These are phyloP conservation scores for Lactarius evosmus DNA, from an alignment of 768 basidiomycete genomes.

Conservation along the genomic window DNA sequence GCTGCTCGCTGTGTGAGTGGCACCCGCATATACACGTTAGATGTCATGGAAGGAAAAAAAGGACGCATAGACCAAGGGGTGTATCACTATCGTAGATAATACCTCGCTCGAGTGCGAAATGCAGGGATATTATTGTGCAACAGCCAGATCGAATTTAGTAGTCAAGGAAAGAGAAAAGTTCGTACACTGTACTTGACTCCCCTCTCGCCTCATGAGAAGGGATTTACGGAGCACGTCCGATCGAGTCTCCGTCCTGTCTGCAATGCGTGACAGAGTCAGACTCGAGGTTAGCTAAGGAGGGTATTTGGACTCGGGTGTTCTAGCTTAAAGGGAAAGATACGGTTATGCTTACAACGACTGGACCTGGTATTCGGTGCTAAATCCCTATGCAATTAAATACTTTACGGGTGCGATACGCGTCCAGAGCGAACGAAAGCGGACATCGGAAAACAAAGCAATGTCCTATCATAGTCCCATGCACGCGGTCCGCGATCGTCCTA, in stretches of 20 bases:
- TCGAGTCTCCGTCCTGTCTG: too few species aligned
- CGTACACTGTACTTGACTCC: too few species aligned
- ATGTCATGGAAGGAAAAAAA: neutral
- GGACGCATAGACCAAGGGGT: neutral
- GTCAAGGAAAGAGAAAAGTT: neutral
- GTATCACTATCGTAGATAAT: neutral
- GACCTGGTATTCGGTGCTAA: neutral
- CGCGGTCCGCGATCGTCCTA: neutral
- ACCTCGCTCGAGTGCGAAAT: neutral
- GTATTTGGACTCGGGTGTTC: neutral
- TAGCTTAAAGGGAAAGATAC: too few species aligned
- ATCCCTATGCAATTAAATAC: neutral
- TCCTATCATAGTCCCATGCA: neutral
- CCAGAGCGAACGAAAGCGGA: neutral
- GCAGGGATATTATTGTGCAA: neutral
- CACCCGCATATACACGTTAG: neutral
- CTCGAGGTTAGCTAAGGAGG: neutral
- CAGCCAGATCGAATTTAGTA: neutral
- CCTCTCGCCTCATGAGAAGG: too few species aligned
- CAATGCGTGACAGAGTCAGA: too few species aligned
- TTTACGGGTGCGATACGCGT: neutral
- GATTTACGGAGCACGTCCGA: too few species aligned
- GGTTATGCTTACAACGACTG: slow-evolving; percentile 10
- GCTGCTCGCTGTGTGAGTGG: slow-evolving; percentile 36
- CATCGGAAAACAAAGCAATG: neutral